Conservation (phyloP, 768 basidiomycete species). For the Naganishia randhawae region DNA sequence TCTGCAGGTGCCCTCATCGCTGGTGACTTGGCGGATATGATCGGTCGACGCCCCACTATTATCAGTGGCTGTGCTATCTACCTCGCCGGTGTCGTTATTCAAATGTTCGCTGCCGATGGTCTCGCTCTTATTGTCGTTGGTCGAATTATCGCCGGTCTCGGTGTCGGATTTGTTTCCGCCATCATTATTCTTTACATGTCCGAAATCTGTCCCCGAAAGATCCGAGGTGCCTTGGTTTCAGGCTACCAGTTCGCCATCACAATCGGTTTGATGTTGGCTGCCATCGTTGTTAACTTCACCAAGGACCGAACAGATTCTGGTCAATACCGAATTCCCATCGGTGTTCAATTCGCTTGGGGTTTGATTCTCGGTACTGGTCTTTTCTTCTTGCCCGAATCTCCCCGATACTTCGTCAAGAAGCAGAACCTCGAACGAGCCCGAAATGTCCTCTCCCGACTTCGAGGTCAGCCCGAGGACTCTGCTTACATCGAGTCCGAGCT, state of each 20-base stretch:
- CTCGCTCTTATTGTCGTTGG: constrained; percentile 46
- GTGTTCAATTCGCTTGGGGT: constrained; percentile 36
- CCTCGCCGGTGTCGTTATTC: constrained; percentile 45
- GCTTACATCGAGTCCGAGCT: constrained; percentile 49
- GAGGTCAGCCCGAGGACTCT: constrained; percentile 47
- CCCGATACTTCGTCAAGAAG: constrained; percentile 51
- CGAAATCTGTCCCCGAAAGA: constrained; percentile 50
- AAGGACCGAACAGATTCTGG: constrained; percentile 45
- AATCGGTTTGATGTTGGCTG: constrained; percentile 50
- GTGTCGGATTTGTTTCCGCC: constrained; percentile 42
- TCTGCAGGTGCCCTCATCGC: constrained; percentile 48
- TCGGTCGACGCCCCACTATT: constrained; percentile 50
- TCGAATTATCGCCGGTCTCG: constrained; percentile 48
- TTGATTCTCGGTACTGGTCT: constrained; percentile 46
- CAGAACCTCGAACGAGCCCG: constrained; percentile 45
- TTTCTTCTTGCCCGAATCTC: constrained; percentile 51
- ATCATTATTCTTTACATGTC: constrained; percentile 51
- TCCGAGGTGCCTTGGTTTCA: constrained; percentile 51
- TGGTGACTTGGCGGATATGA: constrained; percentile 52
- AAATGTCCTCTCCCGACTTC: constrained; percentile 41
- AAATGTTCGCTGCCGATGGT: constrained; percentile 44
- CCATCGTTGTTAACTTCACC: constrained; percentile 50
- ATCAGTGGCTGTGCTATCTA: constrained; percentile 44
- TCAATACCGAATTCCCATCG: constrained; percentile 49
- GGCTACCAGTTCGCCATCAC: constrained; percentile 52